These are phyloP conservation scores for Aspergillus sp. DNA, from an alignment of 2,329 filamentous ascomycete genomes.

Conservation along the genomic window DNA sequence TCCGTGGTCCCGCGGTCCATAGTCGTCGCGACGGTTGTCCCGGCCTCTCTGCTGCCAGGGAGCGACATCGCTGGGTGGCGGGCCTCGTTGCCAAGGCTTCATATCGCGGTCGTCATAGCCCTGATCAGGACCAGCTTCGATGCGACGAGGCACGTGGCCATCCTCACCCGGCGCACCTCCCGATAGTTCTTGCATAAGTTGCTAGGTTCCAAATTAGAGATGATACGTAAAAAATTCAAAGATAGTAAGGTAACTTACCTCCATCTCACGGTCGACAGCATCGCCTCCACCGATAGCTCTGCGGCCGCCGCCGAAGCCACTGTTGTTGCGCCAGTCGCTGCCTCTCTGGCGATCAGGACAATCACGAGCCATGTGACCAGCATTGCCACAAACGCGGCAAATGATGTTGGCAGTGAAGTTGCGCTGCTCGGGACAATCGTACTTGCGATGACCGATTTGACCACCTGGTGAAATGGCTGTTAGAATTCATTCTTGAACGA, in stretches of 20 bases:
- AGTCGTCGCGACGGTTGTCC: slow-evolving; percentile 56
- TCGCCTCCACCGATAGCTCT: slow-evolving; percentile 74
- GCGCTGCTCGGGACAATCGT: slow-evolving; percentile 94
- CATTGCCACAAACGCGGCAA: slow-evolving; percentile 95
- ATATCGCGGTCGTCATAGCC: slow-evolving; percentile 53
- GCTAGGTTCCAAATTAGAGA: slow-evolving; percentile 55
- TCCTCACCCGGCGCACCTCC: slow-evolving; percentile 63
- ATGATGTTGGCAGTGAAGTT: slow-evolving; percentile 99
- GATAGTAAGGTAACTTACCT: slow-evolving; percentile 60
- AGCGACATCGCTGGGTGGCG: slow-evolving; percentile 73
- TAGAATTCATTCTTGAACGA: background rate
- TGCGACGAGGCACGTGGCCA: slow-evolving; percentile 68
- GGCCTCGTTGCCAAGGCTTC: slow-evolving; percentile 84
- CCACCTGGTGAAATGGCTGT: slow-evolving; percentile 55
- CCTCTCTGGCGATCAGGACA: slow-evolving; percentile 93
- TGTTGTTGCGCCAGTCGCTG: slow-evolving; percentile 85
- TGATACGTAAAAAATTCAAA: slow-evolving; percentile 9
- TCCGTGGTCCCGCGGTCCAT: slow-evolving; percentile 40
- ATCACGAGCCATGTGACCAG: slow-evolving; percentile 96
- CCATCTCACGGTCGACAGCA: slow-evolving; percentile 89
- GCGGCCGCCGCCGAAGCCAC: slow-evolving; percentile 46
- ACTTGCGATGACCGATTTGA: slow-evolving; percentile 98
- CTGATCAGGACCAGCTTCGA: slow-evolving; percentile 76
- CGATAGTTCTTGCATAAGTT: slow-evolving; percentile 97
- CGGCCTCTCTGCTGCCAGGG: slow-evolving; percentile 67